Conservation (phyloP, 345 rosid species). For the Eutrema japonicum region DNA sequence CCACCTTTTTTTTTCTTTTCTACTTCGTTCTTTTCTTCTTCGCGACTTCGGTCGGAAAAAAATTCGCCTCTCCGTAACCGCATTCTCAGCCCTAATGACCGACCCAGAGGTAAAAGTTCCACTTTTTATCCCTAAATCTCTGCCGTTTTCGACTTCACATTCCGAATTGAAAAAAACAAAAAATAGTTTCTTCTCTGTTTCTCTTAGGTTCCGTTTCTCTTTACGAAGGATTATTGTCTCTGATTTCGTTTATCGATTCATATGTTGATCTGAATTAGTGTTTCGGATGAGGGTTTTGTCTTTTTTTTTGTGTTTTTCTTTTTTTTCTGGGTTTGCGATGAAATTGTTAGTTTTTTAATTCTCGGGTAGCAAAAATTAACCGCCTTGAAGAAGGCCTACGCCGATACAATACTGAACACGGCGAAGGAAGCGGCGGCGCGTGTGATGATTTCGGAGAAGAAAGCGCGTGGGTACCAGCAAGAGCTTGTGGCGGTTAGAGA, state of each 20-base stretch:
- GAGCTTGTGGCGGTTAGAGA: slow-evolving; percentile 75
- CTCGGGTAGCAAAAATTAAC: slow-evolving; percentile 59
- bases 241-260: slow-evolving; percentile 27
- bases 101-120: slow-evolving; percentile 43
- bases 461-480: slow-evolving; percentile 62
- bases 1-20: slow-evolving; percentile 25
- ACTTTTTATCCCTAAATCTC: slow-evolving; percentile 22
- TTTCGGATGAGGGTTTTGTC: slow-evolving; percentile 33
- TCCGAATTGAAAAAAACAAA: slow-evolving; percentile 11
- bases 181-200: slow-evolving; percentile 37
- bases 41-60: slow-evolving; percentile 31
- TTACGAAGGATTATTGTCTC: not conserved
- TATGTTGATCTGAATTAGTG: slow-evolving; percentile 18
- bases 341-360: slow-evolving; percentile 27
- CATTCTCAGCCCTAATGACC: slow-evolving; percentile 42
- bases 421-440: slow-evolving; percentile 95
- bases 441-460: slow-evolving; percentile 82
- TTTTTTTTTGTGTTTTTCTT: slow-evolving; percentile 20
- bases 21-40: slow-evolving; percentile 26
- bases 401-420: slow-evolving; percentile 83
- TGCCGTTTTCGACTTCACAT: slow-evolving; percentile 3
- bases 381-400: slow-evolving; percentile 94
- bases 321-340: slow-evolving; percentile 35
- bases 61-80: slow-evolving; percentile 27
- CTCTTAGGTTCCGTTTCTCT: slow-evolving; percentile 36